Evolutionary conservation across 225 moss, liverwort and hornwort genomes (phyloP), one percentile per base, ranked within the genome.

Genomic region (Sphagnum tenellum): DNA sequence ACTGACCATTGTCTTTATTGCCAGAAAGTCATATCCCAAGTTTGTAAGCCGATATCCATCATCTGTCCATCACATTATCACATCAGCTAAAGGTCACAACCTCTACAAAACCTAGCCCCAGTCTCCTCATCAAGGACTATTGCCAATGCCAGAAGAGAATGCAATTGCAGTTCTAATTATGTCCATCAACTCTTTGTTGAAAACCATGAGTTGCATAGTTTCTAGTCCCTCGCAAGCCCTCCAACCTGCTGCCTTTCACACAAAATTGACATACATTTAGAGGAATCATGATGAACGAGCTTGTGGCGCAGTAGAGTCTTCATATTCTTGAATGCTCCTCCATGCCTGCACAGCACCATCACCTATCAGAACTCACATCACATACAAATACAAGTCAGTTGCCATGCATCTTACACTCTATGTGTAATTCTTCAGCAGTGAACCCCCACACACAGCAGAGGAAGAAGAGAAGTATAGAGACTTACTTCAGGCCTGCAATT

Each of bases 251-350:
- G 29, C 29, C 29, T 29, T 29, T 29, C 29, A 29, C 29, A 29
- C 29, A 29, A 29, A 29, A 29, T 29, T 45, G 49, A 74, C 89
- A n/a, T 69, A 96, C 96, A 96, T 71, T 92, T 96, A 7, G 88
- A 86, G 53, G 96, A 96, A 74, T 96, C 96, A 61, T 96, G 96
- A 70, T 96, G 92, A 9, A 89, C 92, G 46, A 96, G 86, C 73
- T 96, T 96, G 61, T 92, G 89, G 71, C 89, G 79, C 66, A 96
- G 64, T 62, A 96, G 75, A 4, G 95, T 88, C 81, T 85, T 96
- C 89, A 96, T 89, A 62, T 96, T 96, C 70, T 96, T 96, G 73
- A 88, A 92, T 48, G 92, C 89, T 66, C 92, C 96, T 49, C 96
- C 96, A 84, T 92, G 89, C 76, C 95, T 96, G 84, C 71, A 68